Percentiles rank a stretch among this genome's conserved stretches.
These are phyloP conservation scores for Corymbia maculata DNA, from an alignment of 345 rosid genomes.

Conservation along the genomic window DNA sequence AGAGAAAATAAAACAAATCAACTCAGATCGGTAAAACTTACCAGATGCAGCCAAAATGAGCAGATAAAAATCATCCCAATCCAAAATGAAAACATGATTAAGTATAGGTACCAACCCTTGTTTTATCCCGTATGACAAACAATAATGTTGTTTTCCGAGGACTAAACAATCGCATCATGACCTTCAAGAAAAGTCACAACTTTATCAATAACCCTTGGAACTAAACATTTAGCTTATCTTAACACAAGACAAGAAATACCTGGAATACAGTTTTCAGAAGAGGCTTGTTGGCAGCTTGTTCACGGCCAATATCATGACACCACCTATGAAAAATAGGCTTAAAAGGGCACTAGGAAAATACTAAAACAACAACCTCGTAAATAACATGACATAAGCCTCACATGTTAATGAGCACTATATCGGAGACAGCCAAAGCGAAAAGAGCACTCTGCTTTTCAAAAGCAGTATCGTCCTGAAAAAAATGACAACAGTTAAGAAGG, in stretches of 20 bases:
- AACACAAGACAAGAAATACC: conserved; percentile 26
- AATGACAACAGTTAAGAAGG: background rate
- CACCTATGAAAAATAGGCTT: conserved; percentile 49
- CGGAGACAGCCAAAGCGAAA: conserved; percentile 97
- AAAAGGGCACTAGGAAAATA: background rate
- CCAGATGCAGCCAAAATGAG: background rate
- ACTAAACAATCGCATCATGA: conserved; percentile 99
- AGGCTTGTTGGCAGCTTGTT: conserved; percentile 99
- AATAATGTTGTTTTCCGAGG: conserved; percentile 95
- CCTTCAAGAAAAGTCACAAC: conserved; percentile 40
- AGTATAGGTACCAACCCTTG: conserved; percentile 43
- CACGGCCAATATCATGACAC: conserved; percentile 99
- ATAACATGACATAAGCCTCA: conserved; percentile 18
- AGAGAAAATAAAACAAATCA: background rate
- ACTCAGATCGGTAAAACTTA: background rate
- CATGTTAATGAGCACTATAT: conserved; percentile 97
- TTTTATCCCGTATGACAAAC: conserved; percentile 99
- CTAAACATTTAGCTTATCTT: conserved; percentile 2
- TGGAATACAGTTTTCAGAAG: conserved; percentile 97
- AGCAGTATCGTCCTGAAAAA: conserved; percentile 89
- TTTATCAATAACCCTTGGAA: background rate
- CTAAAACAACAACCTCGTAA: background rate
- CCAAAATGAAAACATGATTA: background rate
- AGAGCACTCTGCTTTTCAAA: conserved; percentile 99
- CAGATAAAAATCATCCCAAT: background rate